Evolutionary conservation across 164 flowering plant genomes (phyloP).

Genomic region (Malania oleifera): DNA sequence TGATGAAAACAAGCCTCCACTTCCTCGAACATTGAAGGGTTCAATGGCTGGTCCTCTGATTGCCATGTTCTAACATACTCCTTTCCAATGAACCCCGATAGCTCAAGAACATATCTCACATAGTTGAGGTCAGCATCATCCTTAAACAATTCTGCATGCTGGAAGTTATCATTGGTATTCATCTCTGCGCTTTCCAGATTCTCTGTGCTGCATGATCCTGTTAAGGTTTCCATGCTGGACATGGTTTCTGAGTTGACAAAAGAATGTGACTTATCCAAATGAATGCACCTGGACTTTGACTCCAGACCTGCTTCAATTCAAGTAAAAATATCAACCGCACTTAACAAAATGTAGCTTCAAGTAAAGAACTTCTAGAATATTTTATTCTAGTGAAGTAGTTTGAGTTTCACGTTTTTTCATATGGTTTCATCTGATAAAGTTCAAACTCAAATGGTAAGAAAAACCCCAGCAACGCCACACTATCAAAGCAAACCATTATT

Average conservation of each 20-base stretch:
- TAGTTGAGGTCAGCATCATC: constrained; percentile 18
- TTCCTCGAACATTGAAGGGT: constrained; percentile 21
- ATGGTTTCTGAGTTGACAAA: not conserved
- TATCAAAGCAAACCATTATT: no score
- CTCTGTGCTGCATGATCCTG: not conserved
- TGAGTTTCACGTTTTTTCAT: no score
- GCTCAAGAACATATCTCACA: constrained; percentile 24
- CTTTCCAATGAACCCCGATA: constrained; percentile 18
- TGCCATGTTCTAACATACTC: constrained; percentile 19
- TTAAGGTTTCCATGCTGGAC: not conserved
- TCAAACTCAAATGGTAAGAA: no score
- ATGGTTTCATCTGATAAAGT: no score
- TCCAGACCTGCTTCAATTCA: constrained; percentile 11
- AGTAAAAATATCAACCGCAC: not conserved
- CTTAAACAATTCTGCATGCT: not conserved
- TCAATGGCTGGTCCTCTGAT: constrained; percentile 22
- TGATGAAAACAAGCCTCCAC: constrained; percentile 13
- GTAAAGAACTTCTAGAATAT: no score
- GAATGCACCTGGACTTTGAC: not conserved
- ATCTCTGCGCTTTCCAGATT: constrained; percentile 5
- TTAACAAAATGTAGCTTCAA: no score
- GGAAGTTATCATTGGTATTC: not conserved
- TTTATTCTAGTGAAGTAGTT: no score
- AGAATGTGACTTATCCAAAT: constrained; percentile 1
- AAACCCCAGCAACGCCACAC: no score